Base-by-base conservation (phyloP, 176 grass and related monocot species). In the Lolium multiflorum region DNA sequence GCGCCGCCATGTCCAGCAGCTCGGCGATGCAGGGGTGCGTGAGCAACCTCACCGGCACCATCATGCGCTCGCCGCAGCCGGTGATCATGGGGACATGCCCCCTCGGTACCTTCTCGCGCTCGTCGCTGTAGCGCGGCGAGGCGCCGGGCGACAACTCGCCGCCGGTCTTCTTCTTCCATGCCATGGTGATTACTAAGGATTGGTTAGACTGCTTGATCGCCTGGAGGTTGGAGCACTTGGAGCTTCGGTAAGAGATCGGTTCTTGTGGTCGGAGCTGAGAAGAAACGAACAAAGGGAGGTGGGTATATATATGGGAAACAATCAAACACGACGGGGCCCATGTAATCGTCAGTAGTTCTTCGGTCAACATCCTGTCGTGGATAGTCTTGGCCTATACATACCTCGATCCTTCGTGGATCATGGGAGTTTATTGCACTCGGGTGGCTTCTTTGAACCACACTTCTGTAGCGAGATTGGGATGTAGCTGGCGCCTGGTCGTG, bases 11-110 rank as follows among this genome's bases (percentile, higher is more conserved):
- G 46, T 94, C 90, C 15, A 97, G 87, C 38, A 97, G 83, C 81
- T 83, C 86, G 7, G 67, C 81, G 41, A 97, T 26, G 81, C 49
- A 73, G 0, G 95, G 90, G 28, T 97, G 77, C 69, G 56, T 2
- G 37, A 97, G 84, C 21, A 91, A 74, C 57, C 78, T 71, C 24
- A 90, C 85, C 15, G 89, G 90, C 49, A 97, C 92, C 84, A 89
- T 38, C 78, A 97, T 76, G 13, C 89, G 89, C 82, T 90, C 74
- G 37, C 63, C 82, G 11, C 14, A 76, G 2, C 81, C 82, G 55
- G 81, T 49, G 16, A 94, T 75, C 80, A 94, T 84, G 8, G 92
- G 92, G 5, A 91, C 77, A 51, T 89, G 72, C 6, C 92, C 89
- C 31, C 22, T 80, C 11, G 59, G 83, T 2, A 71, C 74, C 41